Base-by-base conservation (phyloP, 352 stramenopile genomes). In the Globisporangium cederbergense region DNA sequence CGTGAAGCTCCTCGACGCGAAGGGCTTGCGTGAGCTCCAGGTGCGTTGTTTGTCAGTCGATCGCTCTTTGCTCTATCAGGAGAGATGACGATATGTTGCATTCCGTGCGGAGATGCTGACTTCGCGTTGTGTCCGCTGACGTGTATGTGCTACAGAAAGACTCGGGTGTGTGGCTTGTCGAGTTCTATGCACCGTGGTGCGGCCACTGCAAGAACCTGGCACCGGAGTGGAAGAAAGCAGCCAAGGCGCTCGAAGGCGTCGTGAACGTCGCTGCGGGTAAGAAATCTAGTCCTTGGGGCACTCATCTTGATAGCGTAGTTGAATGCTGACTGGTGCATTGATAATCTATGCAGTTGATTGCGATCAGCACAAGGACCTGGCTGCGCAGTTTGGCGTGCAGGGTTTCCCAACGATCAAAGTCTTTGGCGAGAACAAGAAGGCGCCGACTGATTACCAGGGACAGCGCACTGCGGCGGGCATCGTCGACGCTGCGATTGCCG, bases 101-200 rank as follows among this genome's bases (percentile, higher is more conserved):
- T 40, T 40, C 38, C 13, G 51, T 30, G 32, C 34, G 1, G 5
- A 25, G 6, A 22, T 16, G 25, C 22, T 55, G n/a, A 28, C 28
- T 2, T 1, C 18, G 14, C 3, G 25, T 40, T 53, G 6, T 57
- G 22, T 50, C 3, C 32, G 9, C 30, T 1, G 43, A 3, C 25
- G 3, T 18, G 32, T n/a, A 7, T 46, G 11, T 16, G 30, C 20
- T 66, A 51, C 20, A 89, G 73, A 75, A 84, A 77, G 83, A 89
- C 72, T 74, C 77, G 5, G 83, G 83, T 14, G 77, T 96, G 68
- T 98, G 92, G 91, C 58, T 98, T n/a, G 91, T 98, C 20, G 90
- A 98, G 73, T 98, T 98, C 68, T 98, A 97, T 58, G 95, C 95
- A 54, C 94, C 94, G 46, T 98, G 93, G 93, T 98, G 93, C 64